These are phyloP conservation scores for Populus trichocarpa DNA, from an alignment of 441 rosid genomes.

Conservation along the genomic window DNA sequence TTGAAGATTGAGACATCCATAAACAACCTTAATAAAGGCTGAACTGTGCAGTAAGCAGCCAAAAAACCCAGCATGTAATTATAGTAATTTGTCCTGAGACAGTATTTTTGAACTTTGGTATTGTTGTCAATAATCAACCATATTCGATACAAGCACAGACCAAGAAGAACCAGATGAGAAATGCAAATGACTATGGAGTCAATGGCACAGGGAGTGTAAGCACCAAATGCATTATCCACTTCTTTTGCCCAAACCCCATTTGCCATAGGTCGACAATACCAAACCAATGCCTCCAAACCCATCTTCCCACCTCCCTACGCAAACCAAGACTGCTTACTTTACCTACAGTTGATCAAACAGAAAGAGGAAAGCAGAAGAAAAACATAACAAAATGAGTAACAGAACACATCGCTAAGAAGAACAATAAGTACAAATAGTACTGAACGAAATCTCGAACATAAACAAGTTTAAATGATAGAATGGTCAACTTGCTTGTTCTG, in stretches of 20 bases:
- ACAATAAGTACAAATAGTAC: neutral
- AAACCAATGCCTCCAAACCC: slow-evolving; percentile 57
- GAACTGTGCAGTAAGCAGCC: slow-evolving; percentile 63
- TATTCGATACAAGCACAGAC: slow-evolving; percentile 64
- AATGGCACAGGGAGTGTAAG: slow-evolving; percentile 73
- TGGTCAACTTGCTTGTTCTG: neutral
- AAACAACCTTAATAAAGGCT: slow-evolving; percentile 68
- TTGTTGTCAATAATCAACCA: slow-evolving; percentile 51
- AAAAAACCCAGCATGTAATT: slow-evolving; percentile 54
- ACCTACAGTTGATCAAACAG: neutral
- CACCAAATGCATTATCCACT: slow-evolving; percentile 64
- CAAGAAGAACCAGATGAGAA: slow-evolving; percentile 72
- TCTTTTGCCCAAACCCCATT: slow-evolving; percentile 62
- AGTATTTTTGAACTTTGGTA: slow-evolving; percentile 53
- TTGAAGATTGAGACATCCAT: slow-evolving; percentile 59
- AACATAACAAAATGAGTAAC: neutral
- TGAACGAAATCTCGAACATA: neutral
- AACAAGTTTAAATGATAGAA: neutral
- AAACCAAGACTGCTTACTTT: neutral
- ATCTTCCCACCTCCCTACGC: slow-evolving; percentile 28
- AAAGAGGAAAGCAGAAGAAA: neutral
- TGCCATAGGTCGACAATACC: slow-evolving; percentile 75
- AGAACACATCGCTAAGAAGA: neutral
- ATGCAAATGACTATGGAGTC: slow-evolving; percentile 66
- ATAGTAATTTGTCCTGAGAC: slow-evolving; percentile 56